Conservation (phyloP, 257 asterid genomes). For the Buddleja alternifolia region DNA sequence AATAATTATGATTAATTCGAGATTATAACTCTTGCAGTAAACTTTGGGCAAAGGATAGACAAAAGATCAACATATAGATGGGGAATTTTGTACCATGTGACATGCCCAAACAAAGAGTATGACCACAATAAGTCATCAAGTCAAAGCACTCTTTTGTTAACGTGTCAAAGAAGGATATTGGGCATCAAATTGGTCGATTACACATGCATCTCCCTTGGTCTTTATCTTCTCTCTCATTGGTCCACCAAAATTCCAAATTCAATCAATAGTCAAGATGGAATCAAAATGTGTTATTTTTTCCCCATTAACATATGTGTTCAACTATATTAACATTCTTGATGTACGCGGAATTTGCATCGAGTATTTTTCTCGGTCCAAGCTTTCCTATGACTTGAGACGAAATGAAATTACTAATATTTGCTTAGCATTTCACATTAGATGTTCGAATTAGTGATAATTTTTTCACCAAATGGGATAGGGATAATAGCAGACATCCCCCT, state of each 20-base stretch:
- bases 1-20: not conserved
- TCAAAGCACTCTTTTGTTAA: slow-evolving; percentile 21
- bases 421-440: too few relatives aligned
- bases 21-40: not conserved
- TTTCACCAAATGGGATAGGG: too few relatives aligned
- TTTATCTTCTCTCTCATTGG: slow-evolving; percentile 3
- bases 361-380: too few relatives aligned
- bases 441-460: too few relatives aligned
- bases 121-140: slow-evolving; percentile 15
- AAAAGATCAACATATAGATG: not conserved
- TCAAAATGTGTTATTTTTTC: not conserved
- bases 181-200: slow-evolving; percentile 13
- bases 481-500: too few relatives aligned
- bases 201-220: slow-evolving; percentile 9
- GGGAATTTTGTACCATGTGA: slow-evolving; percentile 10
- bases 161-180: slow-evolving; percentile 1
- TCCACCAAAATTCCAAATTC: slow-evolving; percentile 14
- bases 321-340: not conserved
- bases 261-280: not conserved
- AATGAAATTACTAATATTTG: too few relatives aligned
- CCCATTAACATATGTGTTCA: not conserved
- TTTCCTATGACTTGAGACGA: too few relatives aligned
- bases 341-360: not conserved
- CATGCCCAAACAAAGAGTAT: slow-evolving; percentile 16
- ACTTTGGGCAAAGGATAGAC: slow-evolving; percentile 12